Evolutionary conservation across 2,329 filamentous ascomycete genomes (phyloP), one percentile per base, ranked within the genome.

Genomic region (Colletotrichum sp.): DNA sequence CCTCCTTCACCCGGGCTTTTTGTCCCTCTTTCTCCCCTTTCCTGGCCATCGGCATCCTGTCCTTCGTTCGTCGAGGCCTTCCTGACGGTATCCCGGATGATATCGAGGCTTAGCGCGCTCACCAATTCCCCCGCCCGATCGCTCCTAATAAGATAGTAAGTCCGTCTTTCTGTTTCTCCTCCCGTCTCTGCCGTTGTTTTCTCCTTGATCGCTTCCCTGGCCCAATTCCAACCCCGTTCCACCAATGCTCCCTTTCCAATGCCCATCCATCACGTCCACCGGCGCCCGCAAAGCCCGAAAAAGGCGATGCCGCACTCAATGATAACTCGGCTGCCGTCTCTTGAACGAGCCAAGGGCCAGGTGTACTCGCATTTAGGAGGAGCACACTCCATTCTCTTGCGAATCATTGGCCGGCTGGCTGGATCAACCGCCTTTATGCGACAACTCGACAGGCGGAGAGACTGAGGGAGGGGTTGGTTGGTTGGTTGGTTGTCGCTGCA

Each of bases 31-130:
- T 62, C 55, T 68, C 36, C 64, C 28, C 28, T 21, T 39, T 60
- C 70, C 64, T 65, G 70, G 64, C 26, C 70, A 71, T 52, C 68
- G 36, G 68, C 57, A 49, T 63, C 57, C 59, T 52, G 69, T 72
- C 68, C 49, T 36, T 65, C 44, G 59, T 71, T 67, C 55, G 30
- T 57, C 68, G 21, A 30, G 12, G 24, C 34, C 32, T 55, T 55
- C 44, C 66, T 52, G 65, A 57, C 67, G 67, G 66, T 69, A 74
- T 73, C 64, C 74, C 71, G 70, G 70, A 76, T 76, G 74, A 73
- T 69, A 76, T 76, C 70, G 49, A 73, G 70, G 70, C 70, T 74
- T 52, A 74, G 70, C 73, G 64, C 70, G 26, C 57, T 57, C 64
- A 30, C 55, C 26, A 32, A 12, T 26, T 65, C 73, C 69, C 73